Base-by-base conservation (phyloP, 805 yeast genomes). In the Candida endomychidarum region DNA sequence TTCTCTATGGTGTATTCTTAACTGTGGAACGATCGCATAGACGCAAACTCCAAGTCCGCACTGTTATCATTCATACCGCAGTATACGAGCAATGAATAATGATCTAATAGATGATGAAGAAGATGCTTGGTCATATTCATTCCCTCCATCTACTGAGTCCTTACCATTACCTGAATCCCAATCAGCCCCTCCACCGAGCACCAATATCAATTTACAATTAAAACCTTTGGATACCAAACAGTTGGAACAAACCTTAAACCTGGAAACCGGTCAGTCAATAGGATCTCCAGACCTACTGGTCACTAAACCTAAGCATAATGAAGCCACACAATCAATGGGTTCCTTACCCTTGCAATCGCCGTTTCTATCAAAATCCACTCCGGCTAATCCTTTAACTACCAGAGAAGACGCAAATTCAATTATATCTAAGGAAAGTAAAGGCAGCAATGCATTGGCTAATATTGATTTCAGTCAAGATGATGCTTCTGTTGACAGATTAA, bases 381-480 rank as follows among this genome's bases (percentile, higher is more conserved):
- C 81, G 0, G 80, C 79, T 0, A 60, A 67, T 45, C 81, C 81
- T 0, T 68, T 62, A 33, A 77, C 80, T 0, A 77, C 81, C 0
- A 67, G 53, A 35, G 66, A 73, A 22, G 80, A 77, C 48, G 80
- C 76, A 14, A 72, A 59, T 31, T 65, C 74, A 23, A 45, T 54
- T 16, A 43, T 56, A 9, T 55, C 61, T 27, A 62, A 58, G 31
- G 60, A 61, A 3, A 41, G 47, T 34, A 29, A 38, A n/a, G 16
- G 19, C 12, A 38, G 38, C 14, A 45, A 45, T 30, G 49, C 43
- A 8, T 38, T 46, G 31, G 29, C 45, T 5, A 40, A 30, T n/a
- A 8, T 38, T 3, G 49, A 46, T 17, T 33, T 36, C n/a, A 12
- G 12, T 16, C 7, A 36, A 6, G 43, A 45, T 4, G 43, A 41